These are phyloP conservation scores for Calonectria naviculata DNA, from an alignment of 2,329 filamentous ascomycete genomes.

Conservation along the genomic window DNA sequence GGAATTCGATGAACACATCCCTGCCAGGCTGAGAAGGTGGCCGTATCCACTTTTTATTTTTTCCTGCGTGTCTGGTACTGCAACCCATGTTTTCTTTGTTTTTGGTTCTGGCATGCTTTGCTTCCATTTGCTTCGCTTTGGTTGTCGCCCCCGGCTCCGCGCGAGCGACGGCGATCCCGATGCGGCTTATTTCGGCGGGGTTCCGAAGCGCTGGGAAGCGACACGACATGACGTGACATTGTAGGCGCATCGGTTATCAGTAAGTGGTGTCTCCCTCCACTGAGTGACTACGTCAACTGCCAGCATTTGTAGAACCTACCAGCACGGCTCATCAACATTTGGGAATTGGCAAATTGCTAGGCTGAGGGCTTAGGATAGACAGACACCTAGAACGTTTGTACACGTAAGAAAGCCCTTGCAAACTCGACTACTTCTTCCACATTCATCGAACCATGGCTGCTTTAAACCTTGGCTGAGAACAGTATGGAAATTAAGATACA, in stretches of 20 bases:
- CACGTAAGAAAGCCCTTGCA: neutral
- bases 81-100: neutral
- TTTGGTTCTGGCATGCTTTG: neutral
- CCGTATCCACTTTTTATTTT: neutral
- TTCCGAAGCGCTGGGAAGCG: conserved; percentile 1
- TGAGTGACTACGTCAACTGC: conserved; percentile 8
- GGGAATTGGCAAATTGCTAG: neutral
- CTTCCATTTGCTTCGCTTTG: neutral
- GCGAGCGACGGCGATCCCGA: conserved; percentile 40
- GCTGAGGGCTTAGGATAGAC: neutral
- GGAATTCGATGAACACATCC: conserved; percentile 17
- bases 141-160: conserved; percentile 20
- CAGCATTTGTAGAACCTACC: neutral
- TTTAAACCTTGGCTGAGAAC: neutral
- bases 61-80: neutral
- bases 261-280: neutral
- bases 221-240: neutral
- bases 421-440: neutral
- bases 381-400: neutral
- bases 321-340: neutral
- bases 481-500: neutral
- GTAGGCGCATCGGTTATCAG: neutral
- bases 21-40: conserved; percentile 37
- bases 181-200: conserved; percentile 24
- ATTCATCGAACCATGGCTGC: neutral